Evolutionary conservation across 2,329 filamentous ascomycete genomes (phyloP), one percentile per base, ranked within the genome.

Genomic region (Penicillium sp.): DNA sequence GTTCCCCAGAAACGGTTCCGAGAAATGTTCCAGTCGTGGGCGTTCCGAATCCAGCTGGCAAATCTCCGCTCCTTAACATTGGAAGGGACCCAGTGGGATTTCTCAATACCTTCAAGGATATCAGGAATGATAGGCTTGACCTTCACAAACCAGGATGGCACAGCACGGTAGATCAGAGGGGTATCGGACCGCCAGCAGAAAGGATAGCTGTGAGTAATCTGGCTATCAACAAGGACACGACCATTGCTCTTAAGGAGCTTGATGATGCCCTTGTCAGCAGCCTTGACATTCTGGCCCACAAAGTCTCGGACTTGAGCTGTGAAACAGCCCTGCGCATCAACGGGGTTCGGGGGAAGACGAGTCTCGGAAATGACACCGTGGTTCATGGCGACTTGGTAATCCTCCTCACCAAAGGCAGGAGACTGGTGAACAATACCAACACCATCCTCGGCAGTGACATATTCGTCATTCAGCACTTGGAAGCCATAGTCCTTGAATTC

Each of bases 171-270:
- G 65, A 97, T 96, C 59, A 97, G 81, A 31, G 91, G 93, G 0
- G 90, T 97, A 70, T 97, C 93, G n/a, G 91, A 96, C 57, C 93
- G 86, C 77, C 89, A 91, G 74, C 93, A 97, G 83, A 93, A 93
- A 21, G 91, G 91, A 72, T 96, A 95, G 65, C 90, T 93, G 78
- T 97, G 93, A 69, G 83, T 90, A 59, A 96, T 83, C 73, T 95
- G 90, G 46, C 89, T 90, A 61, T 96, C 91, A 31, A 91, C 88
- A 35, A 96, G 81, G 49, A 97, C 71, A 51, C 91, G 85, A 15
- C 89, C 90, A 21, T 81, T 83, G 25, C 81, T 82, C 75, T 94
- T 95, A 32, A 97, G 79, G 65, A 92, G 78, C 76, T 96, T 95
- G 73, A 97, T 91, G 71, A 97, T 97, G 63, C 86, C 86, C 79